phyloP scores from a whole-genome alignment of 768 basidiomycete species.

The Hemileccinum impolitum region DNA sequence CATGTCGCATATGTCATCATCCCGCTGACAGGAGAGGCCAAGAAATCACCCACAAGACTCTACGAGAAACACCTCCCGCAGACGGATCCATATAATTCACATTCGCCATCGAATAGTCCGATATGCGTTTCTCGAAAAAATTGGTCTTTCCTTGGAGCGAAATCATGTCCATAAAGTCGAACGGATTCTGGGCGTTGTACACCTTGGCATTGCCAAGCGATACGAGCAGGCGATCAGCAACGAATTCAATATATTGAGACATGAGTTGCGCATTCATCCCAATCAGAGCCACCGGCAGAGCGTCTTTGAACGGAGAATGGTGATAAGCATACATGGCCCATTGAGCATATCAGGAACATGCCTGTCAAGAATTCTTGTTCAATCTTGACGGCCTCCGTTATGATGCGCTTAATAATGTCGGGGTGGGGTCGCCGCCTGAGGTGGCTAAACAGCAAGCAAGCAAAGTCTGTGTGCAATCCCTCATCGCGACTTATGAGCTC shows the following conservation, averaged over 20 bases:
- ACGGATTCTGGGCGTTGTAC: conserved; percentile 49
- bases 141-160: conserved; percentile 3
- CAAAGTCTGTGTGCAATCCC: conserved; percentile 95
- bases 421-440: conserved; percentile 78
- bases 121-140: conserved; percentile 24
- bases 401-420: conserved; percentile 63
- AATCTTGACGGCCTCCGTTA: conserved; percentile 77
- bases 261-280: conserved; percentile 90
- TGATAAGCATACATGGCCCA: neutral
- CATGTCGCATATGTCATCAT: too few species aligned
- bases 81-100: conserved; percentile 33
- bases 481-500: conserved; percentile 94
- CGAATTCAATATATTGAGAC: conserved; percentile 90
- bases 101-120: conserved; percentile 67
- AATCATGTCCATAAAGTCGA: conserved; percentile 5
- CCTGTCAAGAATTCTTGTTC: conserved; percentile 84
- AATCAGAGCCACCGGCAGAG: conserved; percentile 80
- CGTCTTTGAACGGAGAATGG: conserved; percentile 46
- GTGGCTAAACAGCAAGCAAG: conserved; percentile 82
- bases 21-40: too few species aligned
- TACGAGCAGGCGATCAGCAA: conserved; percentile 84
- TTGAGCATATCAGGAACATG: conserved; percentile 26
- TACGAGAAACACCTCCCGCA: too few species aligned
- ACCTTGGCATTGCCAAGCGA: conserved; percentile 79
- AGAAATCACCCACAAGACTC: too few species aligned